Percentiles rank a stretch among this genome's conserved stretches.
Conservation (phyloP, 2,329 filamentous ascomycete genomes). For the Trichoderma oligosporum region DNA sequence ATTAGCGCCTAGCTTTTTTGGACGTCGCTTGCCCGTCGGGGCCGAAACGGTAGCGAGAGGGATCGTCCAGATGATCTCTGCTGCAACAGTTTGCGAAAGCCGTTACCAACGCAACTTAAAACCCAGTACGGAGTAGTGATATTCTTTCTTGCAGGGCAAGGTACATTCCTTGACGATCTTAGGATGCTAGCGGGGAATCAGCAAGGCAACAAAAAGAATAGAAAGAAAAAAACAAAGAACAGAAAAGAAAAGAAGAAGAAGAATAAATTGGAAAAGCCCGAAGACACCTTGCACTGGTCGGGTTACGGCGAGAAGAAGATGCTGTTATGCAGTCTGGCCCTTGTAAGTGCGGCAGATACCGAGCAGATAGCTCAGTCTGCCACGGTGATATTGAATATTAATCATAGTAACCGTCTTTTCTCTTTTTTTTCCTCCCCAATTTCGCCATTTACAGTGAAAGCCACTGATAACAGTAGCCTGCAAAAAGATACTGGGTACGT, state of each 20-base stretch:
- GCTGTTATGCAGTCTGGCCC: neutral
- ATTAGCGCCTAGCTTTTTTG: constrained; percentile 1
- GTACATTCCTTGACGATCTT: neutral
- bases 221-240: neutral
- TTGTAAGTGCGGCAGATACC: neutral
- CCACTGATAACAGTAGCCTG: neutral
- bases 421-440: neutral
- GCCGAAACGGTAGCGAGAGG: neutral
- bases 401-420: neutral
- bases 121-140: neutral
- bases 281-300: constrained; percentile 11
- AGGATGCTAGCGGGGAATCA: neutral
- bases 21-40: constrained; percentile 3
- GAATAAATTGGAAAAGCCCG: neutral
- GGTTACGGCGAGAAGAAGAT: neutral
- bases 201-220: neutral
- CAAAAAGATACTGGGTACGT: neutral
- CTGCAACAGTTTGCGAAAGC: neutral
- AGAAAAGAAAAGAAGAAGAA: neutral
- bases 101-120: neutral
- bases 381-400: neutral
- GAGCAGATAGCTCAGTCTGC: neutral
- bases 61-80: neutral
- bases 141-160: neutral
- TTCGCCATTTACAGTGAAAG: neutral